Base-by-base conservation (phyloP, 2,329 filamentous ascomycete species). In the Beauveria medogensis region DNA sequence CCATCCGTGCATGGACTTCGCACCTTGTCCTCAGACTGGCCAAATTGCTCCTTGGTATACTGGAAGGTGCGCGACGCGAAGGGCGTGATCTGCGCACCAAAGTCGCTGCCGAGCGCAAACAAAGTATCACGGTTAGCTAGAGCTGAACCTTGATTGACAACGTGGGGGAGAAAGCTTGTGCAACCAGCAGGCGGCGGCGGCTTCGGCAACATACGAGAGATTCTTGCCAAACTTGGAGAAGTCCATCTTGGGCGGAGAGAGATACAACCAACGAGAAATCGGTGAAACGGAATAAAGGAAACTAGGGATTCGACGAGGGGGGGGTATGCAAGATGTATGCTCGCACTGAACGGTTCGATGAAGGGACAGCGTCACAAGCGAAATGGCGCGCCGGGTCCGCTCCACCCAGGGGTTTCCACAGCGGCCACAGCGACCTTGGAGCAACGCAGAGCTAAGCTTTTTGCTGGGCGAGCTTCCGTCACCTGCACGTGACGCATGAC, bases 41-140 rank as follows among this genome's bases (percentile, higher is more conserved):
- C 94, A 64, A 97, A 85, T 79, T 97, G 92, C 78, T 99, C 94
- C 82, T 96, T 97, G 74, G 96, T 91, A 80, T 93, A 95, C 80
- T 99, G 94, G 76, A 96, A 91, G 61, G 92, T 97, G 72, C 93
- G 89, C 71, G 91, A 89, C 66, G 92, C 92, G 74, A 96, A 96
- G 41, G 94, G 94, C 66, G 91, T 92, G 77, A 97, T 90, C 68
- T 88, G 87, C 66, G 90, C 88, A 72, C 92, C 92, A 71, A 85
- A 73, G 71, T 79, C 81, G 71, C 80, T 81, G 69, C 44, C 40
- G 28, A 28, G 61, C 59, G 58, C 58, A 55, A 30, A 22, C 47
- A 56, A 56, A 24, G 30, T 28, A 50, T 40, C 28, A 26, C 9
- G 26, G 54, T 57, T 55, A 61, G 58, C 50, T 44, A 51, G 30